These are phyloP conservation scores for Colletotrichum coccodes DNA, from an alignment of 2,329 filamentous ascomycete species.

Conservation along the genomic window DNA sequence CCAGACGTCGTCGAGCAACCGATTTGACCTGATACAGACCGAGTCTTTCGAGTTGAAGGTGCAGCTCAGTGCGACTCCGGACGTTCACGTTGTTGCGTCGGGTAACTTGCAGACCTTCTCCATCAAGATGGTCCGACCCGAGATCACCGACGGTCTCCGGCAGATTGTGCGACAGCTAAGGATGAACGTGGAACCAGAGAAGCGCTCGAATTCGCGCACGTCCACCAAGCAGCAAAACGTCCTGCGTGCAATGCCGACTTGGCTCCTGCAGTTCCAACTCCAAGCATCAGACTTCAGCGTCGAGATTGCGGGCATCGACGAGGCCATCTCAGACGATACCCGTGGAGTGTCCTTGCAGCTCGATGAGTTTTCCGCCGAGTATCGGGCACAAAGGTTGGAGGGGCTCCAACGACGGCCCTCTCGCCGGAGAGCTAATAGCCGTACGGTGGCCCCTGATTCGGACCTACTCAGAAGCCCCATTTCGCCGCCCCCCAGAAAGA, in stretches of 20 bases:
- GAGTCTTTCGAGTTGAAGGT: constrained; percentile 90
- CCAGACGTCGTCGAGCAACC: constrained; percentile 83
- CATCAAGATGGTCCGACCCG: constrained; percentile 87
- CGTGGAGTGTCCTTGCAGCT: constrained; percentile 87
- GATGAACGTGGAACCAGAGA: constrained; percentile 74
- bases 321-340: constrained; percentile 82
- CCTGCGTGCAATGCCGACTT: constrained; percentile 80
- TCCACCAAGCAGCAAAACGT: constrained; percentile 68
- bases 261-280: constrained; percentile 85
- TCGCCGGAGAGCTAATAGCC: constrained; percentile 79
- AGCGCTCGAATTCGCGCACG: constrained; percentile 58
- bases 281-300: constrained; percentile 90
- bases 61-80: constrained; percentile 85
- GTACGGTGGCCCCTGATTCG: constrained; percentile 76
- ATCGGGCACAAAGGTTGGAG: constrained; percentile 83
- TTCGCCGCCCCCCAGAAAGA: constrained; percentile 59
- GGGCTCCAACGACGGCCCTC: constrained; percentile 65
- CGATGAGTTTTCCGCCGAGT: constrained; percentile 89
- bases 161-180: constrained; percentile 90
- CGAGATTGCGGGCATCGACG: constrained; percentile 89
- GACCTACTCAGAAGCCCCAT: constrained; percentile 65
- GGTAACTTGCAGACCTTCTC: constrained; percentile 88
- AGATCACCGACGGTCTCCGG: constrained; percentile 91
- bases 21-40: constrained; percentile 87
- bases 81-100: constrained; percentile 83